These are phyloP conservation scores for Fomitopsis betulina DNA, from an alignment of 1,284 basidiomycete genomes.

Conservation along the genomic window DNA sequence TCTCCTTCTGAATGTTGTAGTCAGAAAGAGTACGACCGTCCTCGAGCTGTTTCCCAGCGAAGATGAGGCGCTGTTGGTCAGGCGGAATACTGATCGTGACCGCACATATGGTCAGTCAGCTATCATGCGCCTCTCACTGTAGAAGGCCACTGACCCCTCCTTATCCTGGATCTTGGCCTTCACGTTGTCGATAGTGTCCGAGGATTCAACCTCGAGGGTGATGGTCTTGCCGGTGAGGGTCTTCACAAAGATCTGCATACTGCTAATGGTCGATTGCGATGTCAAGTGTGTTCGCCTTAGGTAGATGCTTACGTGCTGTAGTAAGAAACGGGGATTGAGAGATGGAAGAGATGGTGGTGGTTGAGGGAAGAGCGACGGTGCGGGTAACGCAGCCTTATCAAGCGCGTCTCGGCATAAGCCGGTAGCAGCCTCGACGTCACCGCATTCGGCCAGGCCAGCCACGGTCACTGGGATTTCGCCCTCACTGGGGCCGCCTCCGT, in stretches of 20 bases:
- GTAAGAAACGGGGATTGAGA: conserved; percentile 2
- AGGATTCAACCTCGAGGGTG: conserved; percentile 26
- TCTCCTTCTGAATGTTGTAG: conserved; percentile 29
- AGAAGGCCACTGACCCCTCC: conserved; percentile 18
- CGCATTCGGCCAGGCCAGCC: neutral
- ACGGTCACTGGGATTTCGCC: neutral
- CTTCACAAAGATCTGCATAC: conserved; percentile 30
- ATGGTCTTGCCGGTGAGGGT: conserved; percentile 28
- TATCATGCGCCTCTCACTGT: neutral
- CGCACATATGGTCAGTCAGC: neutral
- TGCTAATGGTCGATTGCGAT: neutral
- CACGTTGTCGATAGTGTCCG: conserved; percentile 25
- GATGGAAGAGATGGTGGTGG: conserved; percentile 20
- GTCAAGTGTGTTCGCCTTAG: too few relatives aligned
- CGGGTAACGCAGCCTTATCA: conserved; percentile 20
- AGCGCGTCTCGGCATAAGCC: conserved; percentile 2
- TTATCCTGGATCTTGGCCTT: conserved; percentile 28
- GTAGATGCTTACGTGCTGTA: conserved; percentile 3
- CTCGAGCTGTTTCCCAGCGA: conserved; percentile 26
- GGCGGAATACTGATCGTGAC: conserved; percentile 16
- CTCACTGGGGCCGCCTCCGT: too few relatives aligned
- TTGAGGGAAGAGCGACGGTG: conserved; percentile 16
- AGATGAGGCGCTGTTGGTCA: conserved; percentile 26
- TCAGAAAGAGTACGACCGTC: conserved; percentile 24
- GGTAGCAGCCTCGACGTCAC: neutral